Conservation (phyloP, 2,329 filamentous ascomycete species). For the Raffaelea arxii region DNA sequence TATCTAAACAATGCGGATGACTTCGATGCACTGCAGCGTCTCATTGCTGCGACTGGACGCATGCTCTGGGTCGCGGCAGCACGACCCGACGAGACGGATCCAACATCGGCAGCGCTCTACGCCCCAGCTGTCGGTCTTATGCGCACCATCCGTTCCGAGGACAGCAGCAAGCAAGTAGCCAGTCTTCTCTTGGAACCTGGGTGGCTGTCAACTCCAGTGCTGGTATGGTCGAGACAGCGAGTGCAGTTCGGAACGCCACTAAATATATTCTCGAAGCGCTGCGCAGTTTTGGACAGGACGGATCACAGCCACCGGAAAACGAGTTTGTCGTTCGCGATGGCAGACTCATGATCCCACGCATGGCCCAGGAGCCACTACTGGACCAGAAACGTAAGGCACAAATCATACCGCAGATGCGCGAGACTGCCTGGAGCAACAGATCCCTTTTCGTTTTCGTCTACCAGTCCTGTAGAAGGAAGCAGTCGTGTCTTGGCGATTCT, state of each 20-base stretch:
- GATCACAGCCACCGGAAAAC: neutral
- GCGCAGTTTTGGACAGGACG: no score
- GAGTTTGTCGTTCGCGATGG: neutral
- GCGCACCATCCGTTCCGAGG: constrained; percentile 37
- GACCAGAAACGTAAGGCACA: neutral
- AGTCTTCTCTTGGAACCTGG: constrained; percentile 28
- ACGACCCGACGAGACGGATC: neutral
- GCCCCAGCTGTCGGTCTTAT: constrained; percentile 32
- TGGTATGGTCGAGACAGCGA: no score
- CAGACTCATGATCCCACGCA: neutral
- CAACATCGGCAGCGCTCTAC: no score
- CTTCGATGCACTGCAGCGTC: constrained; percentile 29
- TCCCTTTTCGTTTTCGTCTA: no score
- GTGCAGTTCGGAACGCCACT: no score
- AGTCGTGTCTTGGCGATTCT: no score
- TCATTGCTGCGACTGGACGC: constrained; percentile 25
- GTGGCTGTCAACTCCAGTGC: no score
- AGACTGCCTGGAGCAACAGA: no score
- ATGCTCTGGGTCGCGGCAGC: constrained; percentile 35
- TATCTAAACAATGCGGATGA: constrained; percentile 23
- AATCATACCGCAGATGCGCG: no score
- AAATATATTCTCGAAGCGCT: no score
- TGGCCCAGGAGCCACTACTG: neutral
- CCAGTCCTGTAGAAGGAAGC: no score
- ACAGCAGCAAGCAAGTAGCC: constrained; percentile 31